Conservation (phyloP, 805 yeast genomes). For the Schwanniomyces vanrijiae region DNA sequence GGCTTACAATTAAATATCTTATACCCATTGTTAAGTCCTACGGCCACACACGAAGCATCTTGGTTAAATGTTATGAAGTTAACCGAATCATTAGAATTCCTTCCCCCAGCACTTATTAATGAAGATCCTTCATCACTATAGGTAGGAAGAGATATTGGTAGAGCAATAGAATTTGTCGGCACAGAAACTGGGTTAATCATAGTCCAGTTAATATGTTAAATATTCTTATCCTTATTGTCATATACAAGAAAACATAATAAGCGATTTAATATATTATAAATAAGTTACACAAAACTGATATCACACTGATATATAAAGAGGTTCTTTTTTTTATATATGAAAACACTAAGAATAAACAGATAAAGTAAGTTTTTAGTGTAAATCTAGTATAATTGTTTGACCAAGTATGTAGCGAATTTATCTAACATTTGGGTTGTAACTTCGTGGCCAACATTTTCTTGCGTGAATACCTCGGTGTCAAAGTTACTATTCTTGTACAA, state of each 20-base stretch:
- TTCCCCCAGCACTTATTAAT: conserved; percentile 4
- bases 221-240: neutral
- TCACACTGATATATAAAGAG: neutral
- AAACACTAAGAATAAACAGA: neutral
- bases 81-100: conserved; percentile 23
- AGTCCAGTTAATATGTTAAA: neutral
- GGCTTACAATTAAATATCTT: conserved; percentile 78
- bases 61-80: conserved; percentile 71
- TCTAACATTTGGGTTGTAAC: conserved; percentile 35
- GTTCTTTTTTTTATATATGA: no score
- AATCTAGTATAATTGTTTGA: conserved; percentile 6
- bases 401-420: conserved; percentile 31
- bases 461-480: conserved; percentile 24
- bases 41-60: conserved; percentile 79
- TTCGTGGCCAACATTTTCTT: conserved; percentile 33
- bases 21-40: conserved; percentile 65
- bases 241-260: neutral
- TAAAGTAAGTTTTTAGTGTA: neutral
- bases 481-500: conserved; percentile 24
- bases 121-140: conserved; percentile 11
- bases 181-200: neutral
- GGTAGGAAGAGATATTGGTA: conserved; percentile 1
- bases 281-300: neutral
- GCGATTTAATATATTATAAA: neutral
- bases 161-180: neutral